phyloP scores from a whole-genome alignment of 1,284 basidiomycete genomes.

The Trichosporon sp. region DNA sequence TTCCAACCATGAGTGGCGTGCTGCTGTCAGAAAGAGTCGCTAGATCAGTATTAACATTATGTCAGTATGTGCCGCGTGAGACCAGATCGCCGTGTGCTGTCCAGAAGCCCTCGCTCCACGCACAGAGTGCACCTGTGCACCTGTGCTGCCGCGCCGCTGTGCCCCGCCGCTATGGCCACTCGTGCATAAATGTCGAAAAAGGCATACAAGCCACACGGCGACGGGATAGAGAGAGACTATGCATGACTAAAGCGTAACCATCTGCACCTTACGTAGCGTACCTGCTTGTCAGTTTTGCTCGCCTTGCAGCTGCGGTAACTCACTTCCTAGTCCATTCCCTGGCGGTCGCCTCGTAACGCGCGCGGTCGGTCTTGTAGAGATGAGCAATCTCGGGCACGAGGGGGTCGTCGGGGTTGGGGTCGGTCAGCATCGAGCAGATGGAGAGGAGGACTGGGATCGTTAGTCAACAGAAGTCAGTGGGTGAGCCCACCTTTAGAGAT shows the following conservation, averaged over 20 bases:
- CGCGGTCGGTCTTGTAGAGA: constrained; percentile 89
- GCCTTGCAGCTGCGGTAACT: constrained; percentile 8
- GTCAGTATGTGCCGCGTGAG: too few species aligned
- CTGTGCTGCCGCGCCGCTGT: too few species aligned
- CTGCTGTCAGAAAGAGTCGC: too few species aligned
- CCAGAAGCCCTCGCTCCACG: too few species aligned
- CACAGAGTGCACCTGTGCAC: background rate
- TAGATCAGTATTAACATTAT: too few species aligned
- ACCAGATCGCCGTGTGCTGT: too few species aligned
- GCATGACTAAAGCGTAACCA: constrained; percentile 6
- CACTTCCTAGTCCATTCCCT: constrained; percentile 97
- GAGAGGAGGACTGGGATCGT: constrained; percentile 80
- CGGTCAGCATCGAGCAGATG: constrained; percentile 94
- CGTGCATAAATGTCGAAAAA: background rate
- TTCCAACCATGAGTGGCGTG: too few species aligned
- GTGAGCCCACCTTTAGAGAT: constrained; percentile 81
- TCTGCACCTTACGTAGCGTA: constrained; percentile 27
- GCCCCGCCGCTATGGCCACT: background rate
- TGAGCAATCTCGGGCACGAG: constrained; percentile 56
- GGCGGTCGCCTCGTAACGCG: constrained; percentile 88
- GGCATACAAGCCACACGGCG: background rate
- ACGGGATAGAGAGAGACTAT: constrained; percentile 3
- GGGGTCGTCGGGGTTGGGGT: constrained; percentile 95
- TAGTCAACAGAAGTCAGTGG: background rate
- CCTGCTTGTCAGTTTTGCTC: constrained; percentile 13